phyloP scores from a whole-genome alignment of 2,329 filamentous ascomycete species.

The Metarhizium anisopliae region DNA sequence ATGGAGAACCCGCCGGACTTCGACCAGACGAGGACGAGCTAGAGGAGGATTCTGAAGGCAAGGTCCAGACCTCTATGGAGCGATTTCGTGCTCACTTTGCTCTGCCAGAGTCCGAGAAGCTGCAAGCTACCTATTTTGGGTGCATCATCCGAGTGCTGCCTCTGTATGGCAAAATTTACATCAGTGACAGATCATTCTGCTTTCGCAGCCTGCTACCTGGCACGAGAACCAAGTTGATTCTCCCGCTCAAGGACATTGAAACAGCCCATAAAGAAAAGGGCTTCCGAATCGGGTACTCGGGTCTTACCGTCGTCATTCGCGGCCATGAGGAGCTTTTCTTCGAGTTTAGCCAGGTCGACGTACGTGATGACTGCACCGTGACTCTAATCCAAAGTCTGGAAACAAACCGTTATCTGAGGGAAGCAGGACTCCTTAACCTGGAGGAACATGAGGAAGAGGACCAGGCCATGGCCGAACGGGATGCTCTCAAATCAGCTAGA shows the following conservation, averaged over 20 bases:
- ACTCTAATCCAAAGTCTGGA: constrained; percentile 73
- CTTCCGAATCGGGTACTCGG: constrained; percentile 84
- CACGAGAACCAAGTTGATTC: constrained; percentile 83
- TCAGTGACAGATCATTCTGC: constrained; percentile 80
- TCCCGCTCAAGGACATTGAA: constrained; percentile 85
- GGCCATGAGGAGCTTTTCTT: constrained; percentile 96
- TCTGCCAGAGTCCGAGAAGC: constrained; percentile 70
- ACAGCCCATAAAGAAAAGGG: constrained; percentile 93
- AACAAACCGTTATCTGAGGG: constrained; percentile 58
- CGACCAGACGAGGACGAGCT: constrained; percentile 46
- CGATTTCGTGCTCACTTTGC: constrained; percentile 87
- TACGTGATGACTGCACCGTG: constrained; percentile 81
- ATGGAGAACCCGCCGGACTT: constrained; percentile 52
- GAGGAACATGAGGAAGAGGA: constrained; percentile 65
- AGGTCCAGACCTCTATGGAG: constrained; percentile 59
- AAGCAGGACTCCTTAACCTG: constrained; percentile 57
- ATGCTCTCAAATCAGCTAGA: constrained; percentile 69
- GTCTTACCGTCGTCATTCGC: constrained; percentile 83
- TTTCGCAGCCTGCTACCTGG: constrained; percentile 87
- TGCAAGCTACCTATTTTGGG: constrained; percentile 88
- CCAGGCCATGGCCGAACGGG: constrained; percentile 69
- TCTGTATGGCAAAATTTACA: constrained; percentile 92
- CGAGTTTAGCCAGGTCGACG: constrained; percentile 70
- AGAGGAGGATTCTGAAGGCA: constrained; percentile 51
- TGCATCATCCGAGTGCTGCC: constrained; percentile 83